Evolutionary conservation across 2,329 filamentous ascomycete species (phyloP), one percentile per base, ranked within the genome.

Genomic region (Monilinia aucupariae): DNA sequence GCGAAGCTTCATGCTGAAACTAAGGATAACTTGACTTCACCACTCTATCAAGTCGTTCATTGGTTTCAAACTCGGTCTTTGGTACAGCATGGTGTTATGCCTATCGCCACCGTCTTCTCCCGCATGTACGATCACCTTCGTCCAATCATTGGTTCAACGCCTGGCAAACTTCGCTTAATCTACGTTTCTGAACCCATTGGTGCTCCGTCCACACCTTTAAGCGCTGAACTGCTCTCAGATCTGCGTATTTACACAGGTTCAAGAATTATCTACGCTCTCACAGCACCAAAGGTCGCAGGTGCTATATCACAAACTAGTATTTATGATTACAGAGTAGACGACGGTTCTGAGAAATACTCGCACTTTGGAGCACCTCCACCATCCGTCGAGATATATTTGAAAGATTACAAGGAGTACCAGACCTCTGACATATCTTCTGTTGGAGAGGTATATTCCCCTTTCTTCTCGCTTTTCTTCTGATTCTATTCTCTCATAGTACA

Each of bases 311-410:
- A 97, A 77, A 96, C 90, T 9, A 87, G 90, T 65, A 82, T 92
- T 47, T 96, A 90, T 72, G 93, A 97, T 74, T 97, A 97, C 75
- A 81, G 93, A 68, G 80, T 82, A 66, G 77, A 76, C 45, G 75
- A 48, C 73, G 67, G 67, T 69, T 62, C 64, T 1, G 76, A 75
- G 13, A 73, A 73, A 64, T 77, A 75, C 61, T 79, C 80, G 13
- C 92, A 96, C 74, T 96, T 97, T 72, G 94, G 94, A 3, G 81
- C 88, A 12, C 92, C 93, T 2, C 73, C 94, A 48, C 90, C 88
- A 67, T 88, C 86, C 69, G 82, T 93, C 1, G 93, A 97, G 77
- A 75, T 97, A 47, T 83, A 89, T 71, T 74, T 96, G 65, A 83
- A 81, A 69, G 88, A 91, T 72, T 85, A 78, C 39, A 78, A 78